A percentile compares a stretch with the other conserved stretches of the same genome.
Conservation (phyloP, 2,329 filamentous ascomycete genomes). For the Leptoxyphium fumago region DNA sequence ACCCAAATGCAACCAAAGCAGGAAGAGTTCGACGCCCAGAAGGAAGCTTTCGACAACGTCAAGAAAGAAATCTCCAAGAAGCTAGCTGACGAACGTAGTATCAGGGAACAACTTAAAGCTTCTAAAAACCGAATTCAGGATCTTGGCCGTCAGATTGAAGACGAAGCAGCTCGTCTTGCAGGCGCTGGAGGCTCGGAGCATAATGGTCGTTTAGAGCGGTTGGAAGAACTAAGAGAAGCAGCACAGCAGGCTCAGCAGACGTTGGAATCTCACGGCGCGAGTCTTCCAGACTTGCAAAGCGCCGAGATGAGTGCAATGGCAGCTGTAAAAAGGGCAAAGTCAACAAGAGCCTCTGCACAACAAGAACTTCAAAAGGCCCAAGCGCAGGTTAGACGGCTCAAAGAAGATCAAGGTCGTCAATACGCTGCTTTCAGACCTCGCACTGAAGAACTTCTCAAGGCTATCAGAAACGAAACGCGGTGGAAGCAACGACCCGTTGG, state of each 20-base stretch:
- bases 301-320: constrained; percentile 21
- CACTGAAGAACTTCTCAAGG: constrained; percentile 48
- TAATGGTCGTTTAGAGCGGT: constrained; percentile 43
- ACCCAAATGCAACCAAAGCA: constrained; percentile 25
- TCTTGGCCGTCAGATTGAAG: constrained; percentile 31
- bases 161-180: constrained; percentile 45
- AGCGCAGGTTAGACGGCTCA: constrained; percentile 36
- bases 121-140: constrained; percentile 31
- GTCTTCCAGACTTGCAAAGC: constrained; percentile 21
- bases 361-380: constrained; percentile 29
- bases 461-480: constrained; percentile 53
- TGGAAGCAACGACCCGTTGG: constrained; percentile 66
- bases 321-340: constrained; percentile 14
- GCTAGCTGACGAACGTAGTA: constrained; percentile 47
- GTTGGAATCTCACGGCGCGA: constrained; percentile 28
- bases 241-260: constrained; percentile 30
- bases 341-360: constrained; percentile 12
- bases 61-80: constrained; percentile 11
- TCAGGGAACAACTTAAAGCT: constrained; percentile 42
- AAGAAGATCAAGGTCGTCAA: constrained; percentile 42
- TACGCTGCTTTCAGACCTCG: constrained; percentile 49
- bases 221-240: constrained; percentile 31
- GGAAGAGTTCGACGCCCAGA: constrained; percentile 33
- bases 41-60: constrained; percentile 34
- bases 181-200: constrained; percentile 54